Conservation (phyloP, 2,329 filamentous ascomycete genomes). For the Parascedosporium putredinis region DNA sequence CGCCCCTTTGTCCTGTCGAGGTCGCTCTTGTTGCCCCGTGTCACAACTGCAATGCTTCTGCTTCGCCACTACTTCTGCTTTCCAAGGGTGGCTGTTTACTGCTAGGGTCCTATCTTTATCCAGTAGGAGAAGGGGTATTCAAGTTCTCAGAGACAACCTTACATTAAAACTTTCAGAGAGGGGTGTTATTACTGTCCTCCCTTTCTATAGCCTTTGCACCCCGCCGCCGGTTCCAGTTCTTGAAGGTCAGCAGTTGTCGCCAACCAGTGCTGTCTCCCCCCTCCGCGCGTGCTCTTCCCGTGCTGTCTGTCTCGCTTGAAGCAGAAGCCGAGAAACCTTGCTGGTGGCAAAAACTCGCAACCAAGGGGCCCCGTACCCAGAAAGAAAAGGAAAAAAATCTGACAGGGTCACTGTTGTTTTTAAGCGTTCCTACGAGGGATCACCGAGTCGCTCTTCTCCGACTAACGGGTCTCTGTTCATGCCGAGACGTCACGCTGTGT, state of each 20-base stretch:
- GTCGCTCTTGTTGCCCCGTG: not conserved
- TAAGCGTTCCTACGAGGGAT: not conserved
- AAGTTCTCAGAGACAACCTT: no score
- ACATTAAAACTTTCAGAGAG: not conserved
- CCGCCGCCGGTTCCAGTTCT: not conserved
- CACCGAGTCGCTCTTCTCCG: not conserved
- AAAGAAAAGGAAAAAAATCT: not conserved
- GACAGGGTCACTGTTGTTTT: not conserved
- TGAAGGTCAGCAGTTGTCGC: not conserved
- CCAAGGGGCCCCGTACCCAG: not conserved
- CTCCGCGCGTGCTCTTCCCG: not conserved
- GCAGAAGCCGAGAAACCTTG: not conserved
- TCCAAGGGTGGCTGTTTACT: not conserved
- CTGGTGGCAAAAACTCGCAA: not conserved
- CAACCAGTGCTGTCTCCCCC: no score
- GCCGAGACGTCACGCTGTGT: not conserved
- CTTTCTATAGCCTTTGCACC: not conserved
- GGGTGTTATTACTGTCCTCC: not conserved
- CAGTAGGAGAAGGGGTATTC: not conserved
- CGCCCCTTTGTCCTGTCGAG: not conserved
- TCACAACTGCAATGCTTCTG: constrained; percentile 1
- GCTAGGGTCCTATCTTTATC: not conserved
- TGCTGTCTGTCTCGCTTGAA: no score
- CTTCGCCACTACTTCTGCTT: not conserved
- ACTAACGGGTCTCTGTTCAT: not conserved